Evolutionary conservation across 2,329 filamentous ascomycete genomes (phyloP).

Genomic region (Fusarium staphyleae): DNA sequence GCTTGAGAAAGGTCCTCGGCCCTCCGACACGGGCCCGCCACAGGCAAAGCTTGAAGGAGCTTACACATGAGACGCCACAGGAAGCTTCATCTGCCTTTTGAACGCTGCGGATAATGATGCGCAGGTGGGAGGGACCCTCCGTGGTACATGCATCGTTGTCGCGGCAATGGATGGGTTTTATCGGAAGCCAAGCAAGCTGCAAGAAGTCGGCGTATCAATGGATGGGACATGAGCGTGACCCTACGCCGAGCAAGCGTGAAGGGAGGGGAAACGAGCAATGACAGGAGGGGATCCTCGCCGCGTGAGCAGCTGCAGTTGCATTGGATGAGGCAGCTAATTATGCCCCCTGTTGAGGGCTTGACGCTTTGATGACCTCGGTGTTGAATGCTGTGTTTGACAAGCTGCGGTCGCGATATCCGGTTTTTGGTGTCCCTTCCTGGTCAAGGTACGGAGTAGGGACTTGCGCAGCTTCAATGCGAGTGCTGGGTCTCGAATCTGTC

Average conservation of each 20-base stretch:
- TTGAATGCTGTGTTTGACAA: no score
- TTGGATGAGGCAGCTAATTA: slow-evolving; percentile 1
- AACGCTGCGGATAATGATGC: slow-evolving; percentile 12
- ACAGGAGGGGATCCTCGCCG: slow-evolving; percentile 17
- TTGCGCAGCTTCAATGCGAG: no score
- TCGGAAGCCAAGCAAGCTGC: slow-evolving; percentile 25
- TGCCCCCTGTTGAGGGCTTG: slow-evolving; percentile 9
- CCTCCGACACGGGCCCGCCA: slow-evolving; percentile 10
- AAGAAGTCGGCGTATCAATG: slow-evolving; percentile 25
- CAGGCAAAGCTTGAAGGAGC: not conserved
- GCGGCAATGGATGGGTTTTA: slow-evolving; percentile 21
- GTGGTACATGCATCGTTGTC: slow-evolving; percentile 13
- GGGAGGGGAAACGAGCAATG: slow-evolving; percentile 10
- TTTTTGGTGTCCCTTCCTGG: slow-evolving; percentile 1
- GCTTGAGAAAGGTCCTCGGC: slow-evolving; percentile 10
- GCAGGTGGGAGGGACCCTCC: slow-evolving; percentile 11
- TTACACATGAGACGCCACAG: not conserved
- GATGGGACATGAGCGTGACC: slow-evolving; percentile 9
- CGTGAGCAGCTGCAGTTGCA: slow-evolving; percentile 25
- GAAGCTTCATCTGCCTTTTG: slow-evolving; percentile 11
- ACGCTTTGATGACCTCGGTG: slow-evolving; percentile 14
- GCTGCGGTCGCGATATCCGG: no score
- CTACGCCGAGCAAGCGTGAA: slow-evolving; percentile 10
- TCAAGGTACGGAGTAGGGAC: no score
- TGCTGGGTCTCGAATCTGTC: no score